Conservation (phyloP, 805 yeast genomes). For the Teunomyces funiuensis region DNA sequence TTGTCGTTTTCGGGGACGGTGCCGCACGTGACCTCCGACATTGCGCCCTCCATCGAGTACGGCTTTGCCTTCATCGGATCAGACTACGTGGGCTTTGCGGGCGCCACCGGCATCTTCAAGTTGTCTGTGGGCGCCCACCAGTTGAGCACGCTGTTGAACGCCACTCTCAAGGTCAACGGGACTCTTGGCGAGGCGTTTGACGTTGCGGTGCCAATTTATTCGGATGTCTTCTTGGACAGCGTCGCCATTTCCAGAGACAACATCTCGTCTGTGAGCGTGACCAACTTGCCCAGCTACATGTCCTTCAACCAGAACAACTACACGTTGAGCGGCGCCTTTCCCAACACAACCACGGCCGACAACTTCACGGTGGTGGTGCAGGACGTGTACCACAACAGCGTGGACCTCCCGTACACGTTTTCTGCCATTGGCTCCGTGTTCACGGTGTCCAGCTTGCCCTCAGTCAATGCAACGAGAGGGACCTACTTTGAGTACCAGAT, state of each 20-base stretch:
- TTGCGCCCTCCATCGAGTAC: constrained; percentile 82
- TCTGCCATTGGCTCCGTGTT: constrained; percentile 57
- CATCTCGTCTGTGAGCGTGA: constrained; percentile 50
- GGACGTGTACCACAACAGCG: constrained; percentile 61
- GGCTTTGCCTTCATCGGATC: constrained; percentile 75
- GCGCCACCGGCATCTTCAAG: constrained; percentile 66
- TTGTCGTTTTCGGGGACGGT: constrained; percentile 83
- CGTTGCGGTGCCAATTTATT: constrained; percentile 59
- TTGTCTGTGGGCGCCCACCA: constrained; percentile 87
- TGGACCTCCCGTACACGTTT: constrained; percentile 57
- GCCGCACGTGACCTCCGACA: constrained; percentile 78
- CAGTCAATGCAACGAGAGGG: constrained; percentile 69
- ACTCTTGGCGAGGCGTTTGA: constrained; percentile 58
- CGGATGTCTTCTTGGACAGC: constrained; percentile 67
- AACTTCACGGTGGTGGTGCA: constrained; percentile 55
- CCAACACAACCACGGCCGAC: constrained; percentile 40
- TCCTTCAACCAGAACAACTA: constrained; percentile 37
- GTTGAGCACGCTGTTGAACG: constrained; percentile 63
- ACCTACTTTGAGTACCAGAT: constrained; percentile 58
- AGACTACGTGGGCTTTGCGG: constrained; percentile 73
- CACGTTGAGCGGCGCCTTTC: constrained; percentile 57
- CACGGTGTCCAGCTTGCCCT: constrained; percentile 50
- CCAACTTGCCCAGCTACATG: constrained; percentile 63
- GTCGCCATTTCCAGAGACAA: constrained; percentile 44
- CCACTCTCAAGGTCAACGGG: constrained; percentile 61